Evolutionary conservation across 306 rosid species (phyloP).

Genomic region (Pyrus pyrifolia): DNA sequence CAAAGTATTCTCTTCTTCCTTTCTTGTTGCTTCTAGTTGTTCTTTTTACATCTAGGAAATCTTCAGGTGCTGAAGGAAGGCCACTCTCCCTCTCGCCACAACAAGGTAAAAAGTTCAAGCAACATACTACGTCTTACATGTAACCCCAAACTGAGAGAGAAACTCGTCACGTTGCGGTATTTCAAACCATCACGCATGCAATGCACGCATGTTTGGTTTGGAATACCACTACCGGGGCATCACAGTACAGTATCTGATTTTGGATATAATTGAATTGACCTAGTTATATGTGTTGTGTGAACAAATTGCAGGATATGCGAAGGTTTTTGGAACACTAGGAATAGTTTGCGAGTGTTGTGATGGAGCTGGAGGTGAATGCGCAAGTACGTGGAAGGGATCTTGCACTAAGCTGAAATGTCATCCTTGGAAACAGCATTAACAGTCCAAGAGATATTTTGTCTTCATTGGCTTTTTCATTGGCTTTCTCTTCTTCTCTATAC

Average conservation of each 20-base stretch:
- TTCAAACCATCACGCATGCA: background rate
- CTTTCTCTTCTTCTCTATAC: background rate
- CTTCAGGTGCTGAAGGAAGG: conserved; percentile 22
- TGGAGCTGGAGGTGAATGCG: conserved; percentile 25
- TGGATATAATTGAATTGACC: background rate
- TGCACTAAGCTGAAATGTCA: conserved; percentile 32
- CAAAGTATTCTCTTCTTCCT: conserved; percentile 6
- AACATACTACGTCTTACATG: background rate
- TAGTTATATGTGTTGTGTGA: background rate
- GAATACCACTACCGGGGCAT: background rate
- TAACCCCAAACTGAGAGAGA: background rate
- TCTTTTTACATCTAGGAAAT: conserved; percentile 11
- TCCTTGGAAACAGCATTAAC: conserved; percentile 29
- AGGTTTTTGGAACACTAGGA: conserved; percentile 25
- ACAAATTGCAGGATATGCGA: conserved; percentile 11
- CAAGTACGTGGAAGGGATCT: conserved; percentile 18
- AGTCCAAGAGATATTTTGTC: background rate
- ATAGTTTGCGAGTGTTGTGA: conserved; percentile 39
- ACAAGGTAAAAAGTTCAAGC: conserved; percentile 13
- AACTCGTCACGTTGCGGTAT: background rate
- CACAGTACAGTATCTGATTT: background rate
- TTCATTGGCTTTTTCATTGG: background rate
- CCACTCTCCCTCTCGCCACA: conserved; percentile 13
- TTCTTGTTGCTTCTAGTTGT: conserved; percentile 10
- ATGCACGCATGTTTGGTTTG: background rate